A percentile compares a stretch with the other conserved stretches of the same genome.
Conservation (phyloP, 352 stramenopile species). For the Phytophthora uliginosa region DNA sequence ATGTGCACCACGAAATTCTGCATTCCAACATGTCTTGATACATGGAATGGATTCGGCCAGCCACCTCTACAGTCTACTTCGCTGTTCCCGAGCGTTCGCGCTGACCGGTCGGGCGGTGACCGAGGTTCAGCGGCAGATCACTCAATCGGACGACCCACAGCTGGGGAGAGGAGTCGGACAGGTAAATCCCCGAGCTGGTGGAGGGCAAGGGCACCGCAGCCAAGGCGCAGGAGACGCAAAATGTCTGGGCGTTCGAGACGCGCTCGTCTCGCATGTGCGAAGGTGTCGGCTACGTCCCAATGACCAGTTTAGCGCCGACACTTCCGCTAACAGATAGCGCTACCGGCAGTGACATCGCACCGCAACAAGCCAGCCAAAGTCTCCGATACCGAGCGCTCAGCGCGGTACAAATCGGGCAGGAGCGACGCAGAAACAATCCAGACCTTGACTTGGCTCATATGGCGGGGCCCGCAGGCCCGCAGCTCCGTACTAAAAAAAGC, state of each 20-base stretch:
- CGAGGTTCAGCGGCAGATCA: slow-evolving; percentile 11
- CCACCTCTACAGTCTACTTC: not conserved
- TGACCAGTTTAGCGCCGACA: not conserved
- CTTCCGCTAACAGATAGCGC: not conserved
- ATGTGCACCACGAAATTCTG: too few relatives aligned
- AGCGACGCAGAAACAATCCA: slow-evolving; percentile 45
- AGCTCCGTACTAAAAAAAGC: slow-evolving; percentile 1
- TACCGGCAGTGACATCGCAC: not conserved
- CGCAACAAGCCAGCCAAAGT: not conserved
- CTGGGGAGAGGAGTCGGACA: slow-evolving; percentile 25
- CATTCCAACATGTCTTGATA: too few relatives aligned
- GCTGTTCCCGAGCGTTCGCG: not conserved
- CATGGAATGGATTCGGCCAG: not conserved
- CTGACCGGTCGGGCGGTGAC: not conserved
- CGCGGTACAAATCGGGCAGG: slow-evolving; percentile 35
- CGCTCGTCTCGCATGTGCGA: slow-evolving; percentile 12
- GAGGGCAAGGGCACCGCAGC: slow-evolving; percentile 17
- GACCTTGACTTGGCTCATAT: slow-evolving; percentile 27
- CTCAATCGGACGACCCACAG: slow-evolving; percentile 31
- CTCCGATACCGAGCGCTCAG: not conserved
- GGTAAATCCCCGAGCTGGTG: slow-evolving; percentile 23
- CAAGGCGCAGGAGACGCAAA: not conserved
- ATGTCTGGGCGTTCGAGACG: not conserved
- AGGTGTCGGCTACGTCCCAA: slow-evolving; percentile 1
- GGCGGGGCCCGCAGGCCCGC: slow-evolving; percentile 1